Evolutionary conservation across 768 basidiomycete genomes (phyloP).

Genomic region (Tulasnella sp.): DNA sequence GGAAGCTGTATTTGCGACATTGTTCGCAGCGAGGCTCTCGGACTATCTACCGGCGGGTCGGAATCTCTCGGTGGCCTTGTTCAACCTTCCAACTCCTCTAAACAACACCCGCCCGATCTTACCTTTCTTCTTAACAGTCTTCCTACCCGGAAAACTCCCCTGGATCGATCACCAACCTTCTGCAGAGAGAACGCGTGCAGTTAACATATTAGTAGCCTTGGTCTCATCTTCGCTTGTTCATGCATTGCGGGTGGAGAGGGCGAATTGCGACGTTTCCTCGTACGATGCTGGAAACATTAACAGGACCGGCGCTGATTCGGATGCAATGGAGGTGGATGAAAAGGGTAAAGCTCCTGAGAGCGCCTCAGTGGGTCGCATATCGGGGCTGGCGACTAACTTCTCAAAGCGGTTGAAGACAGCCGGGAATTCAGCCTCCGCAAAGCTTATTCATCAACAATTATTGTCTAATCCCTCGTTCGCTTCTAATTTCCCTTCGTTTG

Average conservation of each 20-base stretch:
- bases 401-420: neutral
- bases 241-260: conserved; percentile 6
- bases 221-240: neutral
- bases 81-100: conserved; percentile 1
- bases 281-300: neutral
- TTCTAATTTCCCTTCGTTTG: conserved; percentile 13
- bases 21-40: neutral
- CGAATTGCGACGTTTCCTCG: conserved; percentile 12
- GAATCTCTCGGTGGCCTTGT: conserved; percentile 1
- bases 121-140: conserved; percentile 9
- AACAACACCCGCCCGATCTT: neutral
- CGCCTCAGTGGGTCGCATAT: too few species aligned
- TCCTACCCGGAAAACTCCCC: conserved; percentile 1
- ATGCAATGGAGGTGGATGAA: neutral
- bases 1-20: neutral
- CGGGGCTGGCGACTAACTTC: neutral
- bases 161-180: neutral
- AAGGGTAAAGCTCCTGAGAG: neutral
- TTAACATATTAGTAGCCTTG: neutral
- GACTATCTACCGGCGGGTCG: neutral
- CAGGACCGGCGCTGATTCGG: neutral
- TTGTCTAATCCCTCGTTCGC: conserved; percentile 2
- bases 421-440: neutral
- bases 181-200: neutral
- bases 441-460: conserved; percentile 4